phyloP scores from a whole-genome alignment of 805 yeast species.

The Teunomyces stri region DNA sequence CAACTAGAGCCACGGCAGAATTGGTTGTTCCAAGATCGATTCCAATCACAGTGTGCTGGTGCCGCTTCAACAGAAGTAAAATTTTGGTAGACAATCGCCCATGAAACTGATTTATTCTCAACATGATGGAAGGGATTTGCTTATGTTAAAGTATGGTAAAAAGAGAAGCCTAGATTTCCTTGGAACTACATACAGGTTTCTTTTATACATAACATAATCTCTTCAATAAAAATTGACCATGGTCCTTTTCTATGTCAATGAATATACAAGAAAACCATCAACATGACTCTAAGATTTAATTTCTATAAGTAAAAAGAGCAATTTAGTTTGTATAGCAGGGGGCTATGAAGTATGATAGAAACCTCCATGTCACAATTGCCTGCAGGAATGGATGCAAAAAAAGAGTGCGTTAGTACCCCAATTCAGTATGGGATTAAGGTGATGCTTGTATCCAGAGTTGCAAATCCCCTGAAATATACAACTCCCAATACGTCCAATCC shows the following conservation, averaged over 20 bases:
- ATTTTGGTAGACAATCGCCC: neutral
- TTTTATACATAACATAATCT: neutral
- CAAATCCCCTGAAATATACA: neutral
- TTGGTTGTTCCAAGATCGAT: constrained; percentile 85
- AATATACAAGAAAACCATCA: too few relatives aligned
- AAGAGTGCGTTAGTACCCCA: neutral
- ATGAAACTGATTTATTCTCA: neutral
- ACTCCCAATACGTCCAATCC: constrained; percentile 1
- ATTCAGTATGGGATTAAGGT: neutral
- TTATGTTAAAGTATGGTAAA: neutral
- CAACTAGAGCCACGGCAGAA: constrained; percentile 79
- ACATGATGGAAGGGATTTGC: neutral
- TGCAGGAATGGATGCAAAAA: constrained; percentile 4
- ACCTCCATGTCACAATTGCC: neutral
- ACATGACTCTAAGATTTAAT: too few relatives aligned
- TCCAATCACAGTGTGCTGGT: constrained; percentile 52
- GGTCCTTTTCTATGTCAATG: too few relatives aligned
- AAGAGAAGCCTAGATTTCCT: neutral
- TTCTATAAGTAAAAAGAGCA: too few relatives aligned
- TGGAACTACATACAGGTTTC: neutral
- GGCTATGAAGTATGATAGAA: neutral
- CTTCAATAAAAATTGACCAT: too few relatives aligned
- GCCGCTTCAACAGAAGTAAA: neutral
- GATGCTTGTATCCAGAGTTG: neutral
- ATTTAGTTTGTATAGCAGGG: neutral